Evolutionary conservation across 192 early-diverging fungal genomes (phyloP).

Genomic region (Backusella sp.): DNA sequence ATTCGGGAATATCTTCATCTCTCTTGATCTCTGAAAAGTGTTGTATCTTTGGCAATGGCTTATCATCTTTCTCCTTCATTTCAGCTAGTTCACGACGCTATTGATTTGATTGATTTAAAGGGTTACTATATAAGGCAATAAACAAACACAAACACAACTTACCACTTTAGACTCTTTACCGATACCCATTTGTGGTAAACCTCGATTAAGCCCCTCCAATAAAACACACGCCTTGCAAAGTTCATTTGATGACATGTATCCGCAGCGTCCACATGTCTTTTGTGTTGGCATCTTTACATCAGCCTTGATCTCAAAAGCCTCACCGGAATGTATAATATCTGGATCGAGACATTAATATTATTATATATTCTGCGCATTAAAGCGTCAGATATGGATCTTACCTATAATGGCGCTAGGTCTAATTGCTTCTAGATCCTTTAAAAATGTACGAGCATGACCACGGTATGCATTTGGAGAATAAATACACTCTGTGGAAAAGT

Average conservation of each 20-base stretch:
- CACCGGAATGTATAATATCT: constrained; percentile 96
- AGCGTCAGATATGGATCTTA: constrained; percentile 19
- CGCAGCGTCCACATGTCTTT: constrained; percentile 81
- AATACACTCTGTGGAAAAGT: constrained; percentile 98
- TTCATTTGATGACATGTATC: constrained; percentile 91
- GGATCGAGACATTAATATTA: neutral
- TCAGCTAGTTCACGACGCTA: constrained; percentile 7
- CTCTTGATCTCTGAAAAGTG: constrained; percentile 36
- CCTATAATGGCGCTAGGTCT: constrained; percentile 86
- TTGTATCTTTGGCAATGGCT: constrained; percentile 17
- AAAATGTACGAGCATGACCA: constrained; percentile 89
- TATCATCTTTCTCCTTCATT: neutral
- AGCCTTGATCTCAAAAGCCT: constrained; percentile 73
- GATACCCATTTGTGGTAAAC: constrained; percentile 74
- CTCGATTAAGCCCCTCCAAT: constrained; percentile 89
- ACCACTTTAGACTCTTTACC: constrained; percentile 47
- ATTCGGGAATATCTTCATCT: constrained; percentile 15
- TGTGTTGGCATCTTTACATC: constrained; percentile 62
- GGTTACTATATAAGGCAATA: too few relatives aligned
- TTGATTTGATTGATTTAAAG: neutral
- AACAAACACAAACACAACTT: neutral
- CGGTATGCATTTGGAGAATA: constrained; percentile 98
- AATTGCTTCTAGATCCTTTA: constrained; percentile 93
- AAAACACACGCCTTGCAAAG: constrained; percentile 95
- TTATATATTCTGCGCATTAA: neutral